Evolutionary conservation across 1,284 basidiomycete species (phyloP).

Genomic region (Serendipita sp.): DNA sequence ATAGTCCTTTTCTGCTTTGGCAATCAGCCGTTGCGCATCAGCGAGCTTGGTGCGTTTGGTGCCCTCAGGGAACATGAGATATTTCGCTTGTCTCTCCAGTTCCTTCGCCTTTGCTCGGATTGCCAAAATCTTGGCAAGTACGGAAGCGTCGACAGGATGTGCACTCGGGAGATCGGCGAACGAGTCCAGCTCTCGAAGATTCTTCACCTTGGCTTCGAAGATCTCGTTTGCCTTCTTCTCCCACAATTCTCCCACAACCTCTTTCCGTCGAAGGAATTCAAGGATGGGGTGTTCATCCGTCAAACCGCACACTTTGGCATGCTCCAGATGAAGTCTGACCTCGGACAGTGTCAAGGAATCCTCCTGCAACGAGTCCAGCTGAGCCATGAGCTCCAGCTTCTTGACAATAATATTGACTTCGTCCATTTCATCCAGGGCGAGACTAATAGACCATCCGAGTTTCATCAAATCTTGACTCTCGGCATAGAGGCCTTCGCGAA

Average conservation of each 20-base stretch:
- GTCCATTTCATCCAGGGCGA: constrained; percentile 57
- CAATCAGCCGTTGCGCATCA: constrained; percentile 51
- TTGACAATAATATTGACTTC: constrained; percentile 67
- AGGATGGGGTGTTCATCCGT: constrained; percentile 44
- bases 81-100: constrained; percentile 58
- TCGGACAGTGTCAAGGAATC: constrained; percentile 47
- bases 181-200: constrained; percentile 55
- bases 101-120: constrained; percentile 52
- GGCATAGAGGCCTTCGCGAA: constrained; percentile 41
- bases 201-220: constrained; percentile 50
- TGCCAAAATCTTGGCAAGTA: constrained; percentile 45
- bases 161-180: constrained; percentile 43
- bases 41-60: constrained; percentile 43
- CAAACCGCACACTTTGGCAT: constrained; percentile 56
- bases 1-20: constrained; percentile 61
- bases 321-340: constrained; percentile 47
- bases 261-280: constrained; percentile 39
- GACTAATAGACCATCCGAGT: constrained; percentile 59
- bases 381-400: constrained; percentile 54
- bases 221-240: constrained; percentile 48
- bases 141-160: constrained; percentile 47
- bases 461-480: constrained; percentile 57
- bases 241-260: constrained; percentile 53
- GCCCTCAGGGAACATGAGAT: constrained; percentile 46
- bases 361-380: constrained; percentile 43